Base-by-base conservation (phyloP, 140 eudicot genomes). In the Cichorium intybus region DNA sequence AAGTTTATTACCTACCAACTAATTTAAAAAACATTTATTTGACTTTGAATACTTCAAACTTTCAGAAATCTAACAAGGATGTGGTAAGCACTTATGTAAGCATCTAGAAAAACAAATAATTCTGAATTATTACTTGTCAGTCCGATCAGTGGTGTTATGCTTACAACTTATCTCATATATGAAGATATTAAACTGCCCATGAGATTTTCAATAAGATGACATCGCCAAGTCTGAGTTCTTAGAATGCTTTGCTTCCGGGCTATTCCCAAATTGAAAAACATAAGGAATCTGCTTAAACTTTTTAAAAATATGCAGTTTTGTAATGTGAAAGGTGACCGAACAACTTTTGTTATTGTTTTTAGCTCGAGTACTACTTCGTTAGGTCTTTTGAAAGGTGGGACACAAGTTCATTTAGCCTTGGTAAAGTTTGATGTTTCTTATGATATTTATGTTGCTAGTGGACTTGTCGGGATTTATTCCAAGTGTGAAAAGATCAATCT, bases 171-270 rank as follows among this genome's bases (percentile, higher is more conserved):
- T n/a, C n/a, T n/a, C n/a, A n/a, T n/a, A n/a, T n/a, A n/a, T n/a
- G n/a, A n/a, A n/a, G n/a, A n/a, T n/a, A 77, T 87, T 37, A 75
- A 75, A 72, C 79, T 11, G 83, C 82, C 4, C 79, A 74, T 16
- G 70, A 64, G 53, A 73, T 90, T 26, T 90, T 90, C 46, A 64
- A 80, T 62, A 72, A 66, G 53, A 86, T 90, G 85, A 61, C 72
- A 7, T 49, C 35, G 50, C 93, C 95, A 14, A 77, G 82, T 60
- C 67, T 90, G 62, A 68, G 68, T 57, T 86, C 89, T 62, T 90
- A 92, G 95, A 89, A 90, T 78, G 85, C 95, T 45, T 78, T 90
- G 61, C 82, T 87, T 47, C 81, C 95, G 6, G 94, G 93, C 5
- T 90, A 72, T 87, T 75, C 78, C 58, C 93, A 87, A 53, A 80